phyloP scores from a whole-genome alignment of 2,329 filamentous ascomycete genomes.

The Pseudogymnoascus sp. region DNA sequence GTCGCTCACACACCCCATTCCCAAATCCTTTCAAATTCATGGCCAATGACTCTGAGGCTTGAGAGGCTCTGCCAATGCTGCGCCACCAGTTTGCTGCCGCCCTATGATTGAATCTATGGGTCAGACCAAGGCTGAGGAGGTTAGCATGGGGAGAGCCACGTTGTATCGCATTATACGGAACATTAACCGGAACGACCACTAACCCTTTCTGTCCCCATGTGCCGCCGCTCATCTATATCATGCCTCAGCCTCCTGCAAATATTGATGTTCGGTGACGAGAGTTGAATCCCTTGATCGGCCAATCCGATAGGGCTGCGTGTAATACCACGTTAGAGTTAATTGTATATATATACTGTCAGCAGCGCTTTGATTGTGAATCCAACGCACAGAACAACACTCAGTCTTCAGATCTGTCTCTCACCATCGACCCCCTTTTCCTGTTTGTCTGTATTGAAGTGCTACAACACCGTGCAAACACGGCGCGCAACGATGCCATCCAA shows the following conservation, averaged over 20 bases:
- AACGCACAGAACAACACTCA: neutral
- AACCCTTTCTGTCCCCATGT: slow-evolving; percentile 1
- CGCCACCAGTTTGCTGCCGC: neutral
- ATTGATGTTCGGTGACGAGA: neutral
- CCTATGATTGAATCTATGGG: neutral
- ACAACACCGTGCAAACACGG: neutral
- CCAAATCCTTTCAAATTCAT: neutral
- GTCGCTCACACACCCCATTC: neutral
- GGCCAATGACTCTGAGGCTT: neutral
- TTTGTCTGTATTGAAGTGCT: neutral
- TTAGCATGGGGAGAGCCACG: neutral
- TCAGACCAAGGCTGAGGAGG: neutral
- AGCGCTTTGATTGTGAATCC: neutral
- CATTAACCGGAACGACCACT: neutral
- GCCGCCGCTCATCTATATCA: neutral
- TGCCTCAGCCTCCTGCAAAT: neutral
- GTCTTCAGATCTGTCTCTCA: neutral
- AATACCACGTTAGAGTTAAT: neutral
- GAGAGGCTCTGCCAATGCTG: neutral
- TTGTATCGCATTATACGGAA: neutral
- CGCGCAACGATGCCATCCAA: neutral
- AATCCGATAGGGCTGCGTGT: neutral
- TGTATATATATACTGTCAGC: neutral
- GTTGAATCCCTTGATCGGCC: neutral
- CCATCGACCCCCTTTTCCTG: neutral